Evolutionary conservation across 2,329 filamentous ascomycete species (phyloP).

Genomic region (Pestalotiopsis sp.): DNA sequence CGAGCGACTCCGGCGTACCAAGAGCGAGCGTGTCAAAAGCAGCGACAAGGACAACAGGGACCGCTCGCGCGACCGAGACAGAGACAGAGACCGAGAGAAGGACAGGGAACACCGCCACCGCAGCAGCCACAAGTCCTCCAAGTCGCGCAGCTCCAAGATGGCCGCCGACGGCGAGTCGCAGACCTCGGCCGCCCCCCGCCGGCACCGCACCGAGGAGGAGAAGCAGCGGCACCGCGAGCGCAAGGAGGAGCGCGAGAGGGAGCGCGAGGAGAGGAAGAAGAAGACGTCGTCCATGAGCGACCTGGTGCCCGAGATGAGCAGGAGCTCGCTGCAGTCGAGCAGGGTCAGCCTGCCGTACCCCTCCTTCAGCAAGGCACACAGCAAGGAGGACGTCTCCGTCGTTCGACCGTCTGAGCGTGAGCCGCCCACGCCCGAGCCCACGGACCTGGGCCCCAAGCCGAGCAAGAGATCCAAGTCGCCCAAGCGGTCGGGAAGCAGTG

Average conservation of each 20-base stretch:
- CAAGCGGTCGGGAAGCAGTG: conserved; percentile 38
- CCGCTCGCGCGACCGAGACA: conserved; percentile 3
- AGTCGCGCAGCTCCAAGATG: conserved; percentile 30
- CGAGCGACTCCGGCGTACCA: conserved; percentile 15
- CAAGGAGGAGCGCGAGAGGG: conserved; percentile 24
- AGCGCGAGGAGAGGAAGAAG: conserved; percentile 21
- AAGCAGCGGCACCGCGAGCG: conserved; percentile 23
- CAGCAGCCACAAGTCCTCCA: conserved; percentile 26
- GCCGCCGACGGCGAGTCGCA: conserved; percentile 28
- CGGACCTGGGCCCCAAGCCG: conserved; percentile 63
- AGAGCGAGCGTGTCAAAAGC: conserved; percentile 14
- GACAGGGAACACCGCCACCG: conserved; percentile 19
- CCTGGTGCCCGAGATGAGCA: conserved; percentile 32
- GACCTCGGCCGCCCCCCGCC: conserved; percentile 27
- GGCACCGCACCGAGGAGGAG: conserved; percentile 27
- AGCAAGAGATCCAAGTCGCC: conserved; percentile 50
- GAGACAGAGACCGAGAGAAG: conserved; percentile 20
- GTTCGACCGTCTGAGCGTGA: conserved; percentile 34
- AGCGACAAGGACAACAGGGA: conserved; percentile 8
- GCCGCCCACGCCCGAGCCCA: conserved; percentile 70
- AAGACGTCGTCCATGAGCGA: conserved; percentile 33
- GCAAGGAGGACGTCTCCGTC: conserved; percentile 75
- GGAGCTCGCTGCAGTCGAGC: conserved; percentile 23
- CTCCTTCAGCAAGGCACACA: conserved; percentile 71
- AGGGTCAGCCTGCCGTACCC: conserved; percentile 35